Conservation (phyloP, 345 rosid species). For the Arabidopsis thaliana region DNA sequence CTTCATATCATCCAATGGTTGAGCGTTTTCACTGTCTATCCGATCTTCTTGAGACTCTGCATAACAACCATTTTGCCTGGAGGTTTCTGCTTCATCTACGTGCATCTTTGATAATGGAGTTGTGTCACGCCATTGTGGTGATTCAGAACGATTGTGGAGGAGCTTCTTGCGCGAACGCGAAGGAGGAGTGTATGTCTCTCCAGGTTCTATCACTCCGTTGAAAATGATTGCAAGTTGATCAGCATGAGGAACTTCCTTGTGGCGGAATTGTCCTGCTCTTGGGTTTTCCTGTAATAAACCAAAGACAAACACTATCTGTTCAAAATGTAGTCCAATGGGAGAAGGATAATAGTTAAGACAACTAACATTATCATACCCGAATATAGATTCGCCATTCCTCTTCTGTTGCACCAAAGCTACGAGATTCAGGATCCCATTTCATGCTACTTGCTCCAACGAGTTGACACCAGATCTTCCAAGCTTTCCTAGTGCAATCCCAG, state of each 20-base stretch:
- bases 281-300: conserved; percentile 49
- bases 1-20: conserved; percentile 35
- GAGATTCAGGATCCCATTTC: conserved; percentile 61
- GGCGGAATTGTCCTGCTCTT: conserved; percentile 52
- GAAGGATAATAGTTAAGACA: not conserved
- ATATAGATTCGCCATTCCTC: conserved; percentile 53
- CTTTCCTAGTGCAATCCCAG: conserved; percentile 57
- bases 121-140: conserved; percentile 26
- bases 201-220: conserved; percentile 43
- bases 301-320: not conserved
- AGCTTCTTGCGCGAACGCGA: conserved; percentile 40
- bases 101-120: conserved; percentile 29
- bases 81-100: conserved; percentile 40
- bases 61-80: conserved; percentile 28
- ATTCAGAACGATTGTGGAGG: conserved; percentile 29
- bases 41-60: conserved; percentile 32
- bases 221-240: conserved; percentile 54
- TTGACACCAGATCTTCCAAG: conserved; percentile 62
- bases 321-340: not conserved
- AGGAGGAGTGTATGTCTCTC: conserved; percentile 46
- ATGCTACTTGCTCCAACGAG: conserved; percentile 46
- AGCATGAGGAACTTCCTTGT: conserved; percentile 51
- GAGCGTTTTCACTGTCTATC: not conserved
- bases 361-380: conserved; percentile 40
- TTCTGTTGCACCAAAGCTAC: conserved; percentile 51